Evolutionary conservation across 768 basidiomycete genomes (phyloP), one percentile per base, ranked within the genome.

Genomic region (Boletus barrowsii): DNA sequence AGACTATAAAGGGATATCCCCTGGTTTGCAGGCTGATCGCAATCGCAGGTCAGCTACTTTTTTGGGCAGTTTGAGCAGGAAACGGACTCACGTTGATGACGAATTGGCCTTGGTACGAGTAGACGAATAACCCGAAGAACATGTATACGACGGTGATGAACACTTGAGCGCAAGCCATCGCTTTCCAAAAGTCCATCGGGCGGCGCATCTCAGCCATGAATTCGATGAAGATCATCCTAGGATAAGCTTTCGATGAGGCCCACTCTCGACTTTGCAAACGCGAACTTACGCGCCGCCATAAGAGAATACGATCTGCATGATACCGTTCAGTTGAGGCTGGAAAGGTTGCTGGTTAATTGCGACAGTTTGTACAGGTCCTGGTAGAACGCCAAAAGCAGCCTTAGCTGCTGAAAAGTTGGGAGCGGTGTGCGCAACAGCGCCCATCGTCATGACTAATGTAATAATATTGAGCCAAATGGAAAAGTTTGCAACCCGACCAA

Each of bases 181-280:
- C 83, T 60, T 84, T 84, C 81, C 82, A 84, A 63, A 86, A 86
- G 60, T 86, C 84, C 78, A 81, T 80, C 2, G 84, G 84, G 5
- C 83, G 75, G 22, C 78, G 74, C 84, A 86, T 86, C 66, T 86
- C 84, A 3, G 82, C 79, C 76, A 86, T 77, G 68, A 83, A 67
- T 41, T 67, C 64, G 18, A 58, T 17, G 30, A 60, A 68, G 43
- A 65, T 60, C 62, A 66, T 62, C 40, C 62, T 65, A 39, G 29
- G 69, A 71, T 44, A 75, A 78, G 72, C 73, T 29, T 76, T 13
- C 70, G 10, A 36, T 47, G 15, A 47, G 22, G 26, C 22, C 2
- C 20, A 26, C 10, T 20, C 14, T 10, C 33, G 43, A 42, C 30
- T 15, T 11, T 17, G 13, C 22, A 20, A 51, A 10, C 3, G n/a